These are phyloP conservation scores for Clohesyomyces aquaticus DNA, from an alignment of 495 filamentous ascomycete genomes.

Conservation along the genomic window DNA sequence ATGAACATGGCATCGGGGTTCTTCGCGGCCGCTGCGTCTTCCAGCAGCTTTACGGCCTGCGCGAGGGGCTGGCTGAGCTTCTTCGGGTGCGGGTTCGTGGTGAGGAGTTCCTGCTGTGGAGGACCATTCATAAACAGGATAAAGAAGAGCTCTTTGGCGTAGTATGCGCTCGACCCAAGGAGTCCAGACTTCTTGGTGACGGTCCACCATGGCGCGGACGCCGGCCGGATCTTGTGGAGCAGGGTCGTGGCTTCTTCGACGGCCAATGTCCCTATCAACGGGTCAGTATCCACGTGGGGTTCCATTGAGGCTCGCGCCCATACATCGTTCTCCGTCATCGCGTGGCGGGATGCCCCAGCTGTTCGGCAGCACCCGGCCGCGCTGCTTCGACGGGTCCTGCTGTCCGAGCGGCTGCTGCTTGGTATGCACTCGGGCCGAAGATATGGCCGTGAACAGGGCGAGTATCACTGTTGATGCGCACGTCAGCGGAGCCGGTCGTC, in stretches of 20 bases:
- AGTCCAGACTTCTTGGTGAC: constrained; percentile 48
- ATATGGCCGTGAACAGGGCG: constrained; percentile 24
- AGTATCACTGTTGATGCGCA: constrained; percentile 21
- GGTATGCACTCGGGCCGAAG: constrained; percentile 22
- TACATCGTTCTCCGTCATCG: constrained; percentile 26
- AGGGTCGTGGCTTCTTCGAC: constrained; percentile 45
- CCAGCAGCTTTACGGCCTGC: constrained; percentile 71
- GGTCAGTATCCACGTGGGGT: constrained; percentile 1
- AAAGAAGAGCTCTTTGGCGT: constrained; percentile 52
- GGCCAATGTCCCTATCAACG: constrained; percentile 13
- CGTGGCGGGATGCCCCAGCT: constrained; percentile 23
- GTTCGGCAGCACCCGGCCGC: not conserved
- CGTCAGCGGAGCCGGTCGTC: constrained; percentile 1
- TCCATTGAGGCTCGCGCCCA: not conserved
- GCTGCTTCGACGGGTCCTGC: not conserved
- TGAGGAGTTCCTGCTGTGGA: constrained; percentile 41
- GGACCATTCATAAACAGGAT: constrained; percentile 53
- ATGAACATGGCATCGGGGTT: constrained; percentile 89
- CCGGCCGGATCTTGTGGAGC: constrained; percentile 45
- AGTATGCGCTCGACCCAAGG: constrained; percentile 47
- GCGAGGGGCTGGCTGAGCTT: constrained; percentile 44
- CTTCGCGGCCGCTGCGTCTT: constrained; percentile 71
- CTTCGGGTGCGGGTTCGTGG: constrained; percentile 39
- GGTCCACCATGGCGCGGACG: constrained; percentile 38
- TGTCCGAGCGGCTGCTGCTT: constrained; percentile 31